Base-by-base conservation (phyloP, 2,329 filamentous ascomycete species). In the Xenosphaeropsis pyriputrescens region DNA sequence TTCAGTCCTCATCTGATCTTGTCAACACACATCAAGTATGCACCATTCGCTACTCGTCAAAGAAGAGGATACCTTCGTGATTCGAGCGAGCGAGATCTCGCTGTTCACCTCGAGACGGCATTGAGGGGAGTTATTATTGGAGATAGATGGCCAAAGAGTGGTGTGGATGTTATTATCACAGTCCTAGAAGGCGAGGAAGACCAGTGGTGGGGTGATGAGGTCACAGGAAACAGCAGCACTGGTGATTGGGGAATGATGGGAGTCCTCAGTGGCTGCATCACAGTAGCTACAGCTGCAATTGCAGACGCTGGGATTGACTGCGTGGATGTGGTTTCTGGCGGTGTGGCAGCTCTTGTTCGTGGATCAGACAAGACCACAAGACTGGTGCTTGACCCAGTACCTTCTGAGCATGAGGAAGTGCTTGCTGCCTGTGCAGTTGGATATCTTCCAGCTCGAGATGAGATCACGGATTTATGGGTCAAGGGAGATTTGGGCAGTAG, bases 121-220 rank as follows among this genome's bases (percentile, higher is more conserved):
- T 67, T 98, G 36, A 74, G 86, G 26, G 89, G 89, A 1, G 83
- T 85, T 6, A 77, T 96, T 36, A 89, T 96, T 52, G 86, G 85
- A 12, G 88, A 95, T 55, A 70, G 89, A 41, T 98, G 89, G 85
- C 91, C 91, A n/a, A 98, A 98, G 66, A 94, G 85, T 56, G 88
- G 85, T 33, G 79, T 94, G n/a, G 91, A 98, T 55, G 79, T 98
- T 31, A 79, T 94, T 14, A 76, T 98, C 35, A 95, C 86, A 0
- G 77, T 98, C 35, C 67, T 98, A 14, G 91, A 98, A 61, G 89
- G 85, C 3, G 91, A 96, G 53, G 85, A 95, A 55, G 81, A 89
- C 50, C 64, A 66, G 29, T 76, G 72, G 67, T 75, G 71, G 68
- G 69, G 75, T 53, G 60, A 61, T 15, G 53, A 57, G 7, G 64